A percentile compares a stretch with the other conserved stretches of the same genome.
phyloP scores from a whole-genome alignment of 2,329 filamentous ascomycete species.

The Aspergillus sp. region DNA sequence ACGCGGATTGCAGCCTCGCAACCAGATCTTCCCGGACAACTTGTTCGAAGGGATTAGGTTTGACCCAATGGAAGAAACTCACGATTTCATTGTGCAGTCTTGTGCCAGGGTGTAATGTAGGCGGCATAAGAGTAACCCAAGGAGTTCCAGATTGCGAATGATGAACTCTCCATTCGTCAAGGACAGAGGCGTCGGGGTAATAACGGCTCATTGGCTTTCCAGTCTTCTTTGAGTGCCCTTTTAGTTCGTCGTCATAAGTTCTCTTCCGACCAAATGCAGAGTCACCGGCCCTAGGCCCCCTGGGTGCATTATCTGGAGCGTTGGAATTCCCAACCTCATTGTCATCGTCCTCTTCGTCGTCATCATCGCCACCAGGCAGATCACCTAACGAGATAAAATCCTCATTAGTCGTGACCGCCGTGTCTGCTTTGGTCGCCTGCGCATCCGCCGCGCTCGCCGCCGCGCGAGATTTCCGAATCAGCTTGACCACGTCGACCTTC shows the following conservation, averaged over 20 bases:
- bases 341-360: conserved; percentile 36
- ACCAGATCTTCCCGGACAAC: conserved; percentile 67
- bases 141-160: conserved; percentile 47
- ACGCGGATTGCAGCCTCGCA: conserved; percentile 55
- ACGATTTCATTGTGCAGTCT: conserved; percentile 81
- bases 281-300: conserved; percentile 32
- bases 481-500: conserved; percentile 77
- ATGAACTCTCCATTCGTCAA: conserved; percentile 48
- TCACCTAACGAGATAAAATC: conserved; percentile 89
- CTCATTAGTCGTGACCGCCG: conserved; percentile 51
- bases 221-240: conserved; percentile 48
- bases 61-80: conserved; percentile 81
- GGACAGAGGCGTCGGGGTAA: conserved; percentile 45
- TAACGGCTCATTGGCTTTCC: conserved; percentile 49
- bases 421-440: conserved; percentile 45
- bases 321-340: conserved; percentile 19
- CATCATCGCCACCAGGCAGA: conserved; percentile 39
- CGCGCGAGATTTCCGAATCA: conserved; percentile 83
- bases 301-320: conserved; percentile 33
- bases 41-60: conserved; percentile 70
- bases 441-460: conserved; percentile 37
- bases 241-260: conserved; percentile 63
- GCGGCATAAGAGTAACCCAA: conserved; percentile 46
- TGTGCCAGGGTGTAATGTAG: conserved; percentile 25
- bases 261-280: conserved; percentile 63